These are phyloP conservation scores for Metschnikowia dekortorum DNA, from an alignment of 805 yeast genomes.

Conservation along the genomic window DNA sequence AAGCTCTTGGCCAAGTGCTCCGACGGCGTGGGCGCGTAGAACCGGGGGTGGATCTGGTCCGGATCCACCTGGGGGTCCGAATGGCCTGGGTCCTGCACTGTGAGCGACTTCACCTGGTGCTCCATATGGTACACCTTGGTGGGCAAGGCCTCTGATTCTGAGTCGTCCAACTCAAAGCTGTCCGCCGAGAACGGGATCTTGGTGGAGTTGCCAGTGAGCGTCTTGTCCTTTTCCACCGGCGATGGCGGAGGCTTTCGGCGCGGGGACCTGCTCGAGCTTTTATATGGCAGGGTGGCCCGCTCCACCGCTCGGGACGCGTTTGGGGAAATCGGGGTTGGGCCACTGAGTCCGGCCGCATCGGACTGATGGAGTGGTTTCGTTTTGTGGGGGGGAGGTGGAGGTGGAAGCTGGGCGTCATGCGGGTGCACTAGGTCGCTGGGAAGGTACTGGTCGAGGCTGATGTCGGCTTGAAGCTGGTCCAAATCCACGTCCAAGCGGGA, in stretches of 20 bases:
- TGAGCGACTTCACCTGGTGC: conserved; percentile 29
- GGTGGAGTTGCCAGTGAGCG: conserved; percentile 13
- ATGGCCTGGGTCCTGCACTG: conserved; percentile 16
- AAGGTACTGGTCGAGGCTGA: conserved; percentile 7
- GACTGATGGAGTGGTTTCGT: neutral
- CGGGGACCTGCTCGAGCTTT: neutral
- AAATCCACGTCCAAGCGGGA: conserved; percentile 1
- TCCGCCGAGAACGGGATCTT: conserved; percentile 42
- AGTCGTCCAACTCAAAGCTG: conserved; percentile 33
- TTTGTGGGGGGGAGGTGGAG: conserved; percentile 16
- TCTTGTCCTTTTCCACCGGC: neutral
- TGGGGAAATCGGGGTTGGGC: neutral
- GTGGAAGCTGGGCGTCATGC: conserved; percentile 14
- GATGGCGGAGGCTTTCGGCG: conserved; percentile 18
- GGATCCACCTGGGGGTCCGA: conserved; percentile 8
- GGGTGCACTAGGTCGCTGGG: conserved; percentile 3
- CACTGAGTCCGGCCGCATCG: neutral
- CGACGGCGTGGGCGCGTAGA: conserved; percentile 46
- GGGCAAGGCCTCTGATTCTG: conserved; percentile 25
- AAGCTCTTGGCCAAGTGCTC: conserved; percentile 30
- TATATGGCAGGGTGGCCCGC: neutral
- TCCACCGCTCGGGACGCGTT: neutral
- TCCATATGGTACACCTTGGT: conserved; percentile 35
- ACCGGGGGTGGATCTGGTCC: conserved; percentile 28
- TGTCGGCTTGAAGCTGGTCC: conserved; percentile 3